Percentiles rank a stretch among this genome's conserved stretches.
phyloP scores from a whole-genome alignment of 108 stramenopile genomes.

The Stephanodiscus triporus region DNA sequence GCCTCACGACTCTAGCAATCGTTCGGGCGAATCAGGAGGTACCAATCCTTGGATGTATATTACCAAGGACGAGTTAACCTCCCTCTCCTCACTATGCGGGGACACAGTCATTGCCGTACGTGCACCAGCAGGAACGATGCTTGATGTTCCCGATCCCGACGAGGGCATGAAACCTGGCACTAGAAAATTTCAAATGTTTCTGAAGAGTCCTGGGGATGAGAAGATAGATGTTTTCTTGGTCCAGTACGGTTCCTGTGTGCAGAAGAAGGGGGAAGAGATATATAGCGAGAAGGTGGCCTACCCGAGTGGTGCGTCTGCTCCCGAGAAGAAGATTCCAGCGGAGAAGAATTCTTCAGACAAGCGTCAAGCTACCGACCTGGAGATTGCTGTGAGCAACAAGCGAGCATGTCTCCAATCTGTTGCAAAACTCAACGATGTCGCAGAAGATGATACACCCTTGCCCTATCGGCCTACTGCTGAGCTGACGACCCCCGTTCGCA shows the following conservation, averaged over 20 bases:
- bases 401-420: background rate
- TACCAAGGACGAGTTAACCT: conserved; percentile 67
- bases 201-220: conserved; percentile 66
- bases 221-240: conserved; percentile 68
- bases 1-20: conserved; percentile 3
- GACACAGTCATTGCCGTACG: conserved; percentile 92
- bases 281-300: conserved; percentile 3
- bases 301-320: background rate
- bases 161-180: conserved; percentile 76
- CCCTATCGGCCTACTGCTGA: background rate
- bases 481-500: too few species aligned
- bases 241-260: conserved; percentile 34
- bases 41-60: conserved; percentile 64
- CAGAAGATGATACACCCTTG: background rate
- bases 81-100: conserved; percentile 54
- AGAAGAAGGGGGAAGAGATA: background rate
- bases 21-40: background rate
- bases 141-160: conserved; percentile 91
- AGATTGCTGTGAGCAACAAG: conserved; percentile 3
- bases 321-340: background rate
- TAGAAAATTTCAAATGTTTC: conserved; percentile 85
- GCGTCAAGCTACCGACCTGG: background rate
- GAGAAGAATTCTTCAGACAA: background rate
- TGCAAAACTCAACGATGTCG: background rate
- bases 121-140: conserved; percentile 86